Evolutionary conservation across 805 yeast species (phyloP).

Genomic region (Saccharomyces eubayanus): DNA sequence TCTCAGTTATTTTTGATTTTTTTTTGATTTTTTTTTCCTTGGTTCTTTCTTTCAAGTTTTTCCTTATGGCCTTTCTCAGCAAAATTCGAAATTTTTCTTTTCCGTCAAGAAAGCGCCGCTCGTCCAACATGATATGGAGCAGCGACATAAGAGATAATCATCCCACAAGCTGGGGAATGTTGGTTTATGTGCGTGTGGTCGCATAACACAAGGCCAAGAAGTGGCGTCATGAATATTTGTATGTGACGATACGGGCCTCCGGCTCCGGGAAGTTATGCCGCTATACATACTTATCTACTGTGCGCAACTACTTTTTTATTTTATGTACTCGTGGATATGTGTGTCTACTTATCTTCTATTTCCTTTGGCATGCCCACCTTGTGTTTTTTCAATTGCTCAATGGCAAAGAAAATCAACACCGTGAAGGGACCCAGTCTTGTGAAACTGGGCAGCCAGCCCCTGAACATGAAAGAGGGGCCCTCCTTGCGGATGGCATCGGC

Average conservation of each 20-base stretch:
- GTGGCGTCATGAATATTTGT: no score
- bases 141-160: background rate
- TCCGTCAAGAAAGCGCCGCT: background rate
- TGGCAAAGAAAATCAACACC: constrained; percentile 57
- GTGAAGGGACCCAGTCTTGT: constrained; percentile 80
- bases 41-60: background rate
- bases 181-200: background rate
- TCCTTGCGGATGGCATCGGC: constrained; percentile 51
- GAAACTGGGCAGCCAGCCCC: constrained; percentile 89
- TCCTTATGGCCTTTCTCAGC: background rate
- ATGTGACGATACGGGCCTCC: no score
- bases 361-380: constrained; percentile 39
- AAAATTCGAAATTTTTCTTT: background rate
- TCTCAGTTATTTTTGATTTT: background rate
- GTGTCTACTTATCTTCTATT: background rate
- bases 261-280: background rate
- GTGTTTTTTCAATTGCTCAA: constrained; percentile 54
- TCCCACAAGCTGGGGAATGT: background rate
- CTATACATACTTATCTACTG: background rate
- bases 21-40: background rate
- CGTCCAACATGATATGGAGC: background rate
- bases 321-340: background rate
- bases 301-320: background rate
- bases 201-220: background rate
- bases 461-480: constrained; percentile 72